Base-by-base conservation (phyloP, 768 basidiomycete genomes). In the Lyophyllum semitale region DNA sequence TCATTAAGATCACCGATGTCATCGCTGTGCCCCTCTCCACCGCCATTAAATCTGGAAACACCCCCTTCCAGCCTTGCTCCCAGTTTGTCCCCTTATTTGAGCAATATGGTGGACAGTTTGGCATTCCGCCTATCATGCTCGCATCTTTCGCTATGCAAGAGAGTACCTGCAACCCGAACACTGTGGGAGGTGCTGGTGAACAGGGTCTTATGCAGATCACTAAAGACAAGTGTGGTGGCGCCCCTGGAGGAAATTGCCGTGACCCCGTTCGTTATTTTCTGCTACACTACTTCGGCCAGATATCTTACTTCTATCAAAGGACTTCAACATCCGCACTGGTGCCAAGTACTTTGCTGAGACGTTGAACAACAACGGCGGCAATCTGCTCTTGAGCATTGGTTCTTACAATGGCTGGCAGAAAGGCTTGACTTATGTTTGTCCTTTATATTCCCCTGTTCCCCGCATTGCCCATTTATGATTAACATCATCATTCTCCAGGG, bases 91-190 rank as follows among this genome's bases (percentile, higher is more conserved):
- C 53, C 3, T 57, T 78, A n/a, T 92, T 93, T 66, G 74, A 89
- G 53, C 71, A 82, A 67, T 80, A 85, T 51, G 88, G 76, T 20
- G 52, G 60, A n/a, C 59, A 80, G 62, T 72, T 71, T 59, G 75
- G 63, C 17, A 57, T 94, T 27, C 89, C 88, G 23, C 67, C 91
- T 8, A 91, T 94, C 66, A 73, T 95, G 59, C 69, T 95, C 33
- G 93, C 93, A 2, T 80, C 92, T 0, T 88, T 96, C 60, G 92
- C 93, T 29, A 88, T 96, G 87, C 93, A 95, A 68, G 95, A 96
- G 68, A 79, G 75, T 52, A 68, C 71, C 35, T 96, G 93, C 77
- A 85, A 88, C 60, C 79, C 85, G 2, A 54, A 71, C 15, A 81
- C 80, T 6, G 76, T 84, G 42, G 93, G 93, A 48, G 87, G 86